Evolutionary conservation across 768 basidiomycete genomes (phyloP), one percentile per base, ranked within the genome.

Genomic region (Auricularia sp.): DNA sequence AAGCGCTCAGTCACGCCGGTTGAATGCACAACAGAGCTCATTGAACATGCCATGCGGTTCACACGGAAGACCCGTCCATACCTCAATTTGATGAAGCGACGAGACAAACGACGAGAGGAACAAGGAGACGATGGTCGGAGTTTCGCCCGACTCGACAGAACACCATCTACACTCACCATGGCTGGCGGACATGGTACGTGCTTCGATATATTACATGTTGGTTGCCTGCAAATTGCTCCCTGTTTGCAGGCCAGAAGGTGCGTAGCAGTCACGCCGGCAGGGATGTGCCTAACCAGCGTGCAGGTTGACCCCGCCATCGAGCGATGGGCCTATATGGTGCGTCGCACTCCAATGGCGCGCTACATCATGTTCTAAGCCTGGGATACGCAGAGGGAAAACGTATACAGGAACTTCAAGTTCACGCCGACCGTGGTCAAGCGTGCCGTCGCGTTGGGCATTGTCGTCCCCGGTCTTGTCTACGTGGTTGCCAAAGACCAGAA

Each of bases 331-430:
- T 70, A 71, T 34, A 86, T 87, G 85, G 85, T 85, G 63, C n/a
- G 72, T 42, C 39, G 8, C 13, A 3, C 5, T 5, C 39, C 39
- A 7, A 1, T 42, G 13, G 39, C 39, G 7, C 13, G 39, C 39
- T 29, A 29, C 29, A 2, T 1, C 29, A 29, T 29, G 29, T 29
- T 29, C 29, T 29, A 29, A 29, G 29, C 29, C 29, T 29, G 29
- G 29, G 29, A 2, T 29, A 65, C 65, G 59, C 65, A 94, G 92
- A 87, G 93, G 51, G 92, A 94, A 73, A 82, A 86, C 67, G 89
- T 85, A n/a, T 92, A 93, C 75, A 79, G 88, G 72, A 81, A 85
- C 71, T 96, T 94, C 75, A 83, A 83, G 45, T 93, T 91, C 80
- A 95, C 90, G 42, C 83, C 77, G 35, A 78, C 82, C 64, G 85